These are phyloP conservation scores for Penicillium simplicissimum DNA, from an alignment of 495 filamentous ascomycete genomes.

Conservation along the genomic window DNA sequence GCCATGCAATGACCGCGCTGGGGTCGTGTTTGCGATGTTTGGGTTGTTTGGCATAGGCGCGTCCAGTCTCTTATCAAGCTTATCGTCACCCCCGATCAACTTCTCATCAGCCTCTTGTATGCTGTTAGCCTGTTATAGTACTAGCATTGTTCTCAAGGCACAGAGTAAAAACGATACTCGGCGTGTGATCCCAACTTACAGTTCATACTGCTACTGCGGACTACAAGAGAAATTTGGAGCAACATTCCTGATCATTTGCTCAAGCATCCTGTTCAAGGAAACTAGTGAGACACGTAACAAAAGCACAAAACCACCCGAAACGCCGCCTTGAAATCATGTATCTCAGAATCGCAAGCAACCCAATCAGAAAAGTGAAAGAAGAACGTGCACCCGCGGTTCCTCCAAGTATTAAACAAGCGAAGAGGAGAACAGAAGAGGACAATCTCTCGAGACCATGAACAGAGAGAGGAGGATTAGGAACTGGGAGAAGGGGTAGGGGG, in stretches of 20 bases:
- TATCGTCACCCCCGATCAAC: constrained; percentile 13
- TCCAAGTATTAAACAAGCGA: constrained; percentile 37
- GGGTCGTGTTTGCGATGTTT: constrained; percentile 26
- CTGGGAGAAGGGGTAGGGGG: constrained; percentile 3
- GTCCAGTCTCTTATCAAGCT: constrained; percentile 20
- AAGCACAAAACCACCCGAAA: constrained; percentile 29
- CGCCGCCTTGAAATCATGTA: constrained; percentile 33
- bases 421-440: constrained; percentile 16
- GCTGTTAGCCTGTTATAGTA: no score
- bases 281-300: constrained; percentile 23
- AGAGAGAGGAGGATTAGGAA: constrained; percentile 13
- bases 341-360: constrained; percentile 29
- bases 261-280: constrained; percentile 21
- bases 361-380: constrained; percentile 13
- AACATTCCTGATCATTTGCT: constrained; percentile 22
- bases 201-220: background rate
- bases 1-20: constrained; percentile 11
- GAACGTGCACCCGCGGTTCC: constrained; percentile 28
- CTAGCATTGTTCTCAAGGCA: no score
- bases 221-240: constrained; percentile 10
- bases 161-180: no score
- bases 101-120: background rate
- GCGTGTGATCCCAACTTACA: no score
- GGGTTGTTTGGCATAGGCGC: constrained; percentile 23
- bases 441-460: constrained; percentile 20